A percentile compares a stretch with the other conserved stretches of the same genome.
Evolutionary conservation across 768 basidiomycete species (phyloP).

Genomic region (Multifurca ochricompacta): DNA sequence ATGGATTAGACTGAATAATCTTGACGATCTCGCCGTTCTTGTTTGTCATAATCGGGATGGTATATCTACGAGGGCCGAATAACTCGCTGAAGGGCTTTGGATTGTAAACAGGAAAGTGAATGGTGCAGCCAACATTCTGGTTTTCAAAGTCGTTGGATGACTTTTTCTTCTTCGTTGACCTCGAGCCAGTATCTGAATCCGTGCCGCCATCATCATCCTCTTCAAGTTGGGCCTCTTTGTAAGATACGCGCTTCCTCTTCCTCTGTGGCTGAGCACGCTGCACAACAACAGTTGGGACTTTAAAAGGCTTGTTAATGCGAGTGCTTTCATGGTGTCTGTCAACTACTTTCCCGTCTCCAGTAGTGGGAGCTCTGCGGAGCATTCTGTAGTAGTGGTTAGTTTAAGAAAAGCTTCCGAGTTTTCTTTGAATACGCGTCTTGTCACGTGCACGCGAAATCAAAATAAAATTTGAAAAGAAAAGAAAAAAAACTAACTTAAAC

Average conservation of each 20-base stretch:
- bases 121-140: slow-evolving; percentile 45
- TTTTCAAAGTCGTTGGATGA: slow-evolving; percentile 52
- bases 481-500: neutral
- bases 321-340: slow-evolving; percentile 65
- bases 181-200: slow-evolving; percentile 47
- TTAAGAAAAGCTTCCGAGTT: neutral
- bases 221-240: slow-evolving; percentile 66
- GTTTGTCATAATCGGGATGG: slow-evolving; percentile 73
- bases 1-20: slow-evolving; percentile 52
- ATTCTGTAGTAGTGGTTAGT: slow-evolving; percentile 30
- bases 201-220: slow-evolving; percentile 45
- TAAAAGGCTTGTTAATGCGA: slow-evolving; percentile 75
- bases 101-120: slow-evolving; percentile 71
- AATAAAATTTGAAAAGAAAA: neutral
- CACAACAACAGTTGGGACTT: slow-evolving; percentile 49
- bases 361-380: slow-evolving; percentile 65
- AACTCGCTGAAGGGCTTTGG: slow-evolving; percentile 67
- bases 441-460: slow-evolving; percentile 14
- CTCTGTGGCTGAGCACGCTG: slow-evolving; percentile 58
- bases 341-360: slow-evolving; percentile 57
- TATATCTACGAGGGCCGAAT: slow-evolving; percentile 49
- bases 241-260: slow-evolving; percentile 84
- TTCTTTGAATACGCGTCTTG: neutral
- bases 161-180: slow-evolving; percentile 54
- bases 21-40: slow-evolving; percentile 58